Percentiles rank a stretch among this genome's conserved stretches.
Evolutionary conservation across 2,329 filamentous ascomycete species (phyloP).

Genomic region (Decorospora gaudefroyi): DNA sequence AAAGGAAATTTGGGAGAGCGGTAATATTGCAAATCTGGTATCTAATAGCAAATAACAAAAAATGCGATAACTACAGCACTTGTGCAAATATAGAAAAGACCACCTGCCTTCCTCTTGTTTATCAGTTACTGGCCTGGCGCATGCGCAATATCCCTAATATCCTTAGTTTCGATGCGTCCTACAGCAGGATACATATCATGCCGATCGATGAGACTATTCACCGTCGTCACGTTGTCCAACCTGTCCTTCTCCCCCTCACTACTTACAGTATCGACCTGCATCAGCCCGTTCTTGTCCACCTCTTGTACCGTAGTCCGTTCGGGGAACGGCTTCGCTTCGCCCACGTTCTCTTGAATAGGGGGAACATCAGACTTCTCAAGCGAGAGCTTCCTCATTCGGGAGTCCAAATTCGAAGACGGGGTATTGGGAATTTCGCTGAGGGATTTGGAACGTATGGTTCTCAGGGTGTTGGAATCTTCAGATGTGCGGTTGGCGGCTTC

Average conservation of each 20-base stretch:
- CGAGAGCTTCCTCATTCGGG: slow-evolving; percentile 28
- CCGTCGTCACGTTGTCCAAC: slow-evolving; percentile 36
- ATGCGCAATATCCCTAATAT: slow-evolving; percentile 44
- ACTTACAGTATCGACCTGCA: slow-evolving; percentile 35
- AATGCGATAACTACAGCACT: background rate
- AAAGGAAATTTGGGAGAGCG: too few relatives aligned
- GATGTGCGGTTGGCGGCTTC: slow-evolving; percentile 9
- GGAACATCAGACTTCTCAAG: slow-evolving; percentile 12
- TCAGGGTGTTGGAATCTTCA: slow-evolving; percentile 27
- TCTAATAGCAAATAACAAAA: background rate
- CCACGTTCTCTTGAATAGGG: slow-evolving; percentile 16
- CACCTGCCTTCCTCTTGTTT: background rate
- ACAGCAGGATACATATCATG: slow-evolving; percentile 51
- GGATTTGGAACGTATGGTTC: slow-evolving; percentile 42
- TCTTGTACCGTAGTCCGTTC: slow-evolving; percentile 5
- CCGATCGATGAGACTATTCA: slow-evolving; percentile 47
- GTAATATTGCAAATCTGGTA: background rate
- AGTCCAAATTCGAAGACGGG: slow-evolving; percentile 31
- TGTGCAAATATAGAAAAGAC: background rate
- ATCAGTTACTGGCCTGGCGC: slow-evolving; percentile 3
- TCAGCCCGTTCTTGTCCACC: slow-evolving; percentile 31
- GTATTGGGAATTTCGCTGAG: slow-evolving; percentile 39
- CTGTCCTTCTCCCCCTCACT: slow-evolving; percentile 28
- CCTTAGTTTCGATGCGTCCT: slow-evolving; percentile 47
- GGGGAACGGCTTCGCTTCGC: slow-evolving; percentile 11